Evolutionary conservation across 2,329 filamentous ascomycete species (phyloP), one percentile per base, ranked within the genome.

Genomic region (Fusarium equiseti): DNA sequence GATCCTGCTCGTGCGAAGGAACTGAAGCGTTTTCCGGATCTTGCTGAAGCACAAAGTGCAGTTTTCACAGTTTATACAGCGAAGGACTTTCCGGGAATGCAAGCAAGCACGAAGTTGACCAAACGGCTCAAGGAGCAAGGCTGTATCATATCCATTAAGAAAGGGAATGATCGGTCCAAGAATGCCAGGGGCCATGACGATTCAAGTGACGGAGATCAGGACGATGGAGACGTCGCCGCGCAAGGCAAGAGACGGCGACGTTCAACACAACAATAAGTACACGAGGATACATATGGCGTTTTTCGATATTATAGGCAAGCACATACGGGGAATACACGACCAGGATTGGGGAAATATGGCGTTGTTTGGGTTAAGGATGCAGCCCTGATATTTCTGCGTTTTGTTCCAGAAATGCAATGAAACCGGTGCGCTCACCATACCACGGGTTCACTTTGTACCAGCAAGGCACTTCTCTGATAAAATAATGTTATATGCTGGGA

Each of bases 1-100:
- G 89, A 94, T 70, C 89, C 90, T 3, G 81, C 80, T 38, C 81
- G 82, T 16, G 85, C 85, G 4, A 89, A 88, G 29, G 55, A 73
- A 26, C 53, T 78, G 11, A 79, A 79, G 48, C 83, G 80, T 55
- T 86, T 84, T 16, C 86, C 85, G 24, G 83, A 88, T 18, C 79
- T 83, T n/a, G 84, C 83, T 11, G 82, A 83, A 22, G 82, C 81
- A 18, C 86, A 90, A 80, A 93, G 89, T 76, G 88, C 92, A 18
- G 82, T 90, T n/a, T 95, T 96, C 76, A 89, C 88, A 15, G 92
- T 95, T 10, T 95, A 91, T 79, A 94, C 91, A 45, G 93, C 93
- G 45, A 96, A 95, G 77, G 92, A 95, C 76, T 96, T 96, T 65
- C 92, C 92, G 1, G 93, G 93, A 8, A 96, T 96, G 92, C 86